Evolutionary conservation across 1,139 yeast species (phyloP).

Genomic region (Debaryomyces sp.): DNA sequence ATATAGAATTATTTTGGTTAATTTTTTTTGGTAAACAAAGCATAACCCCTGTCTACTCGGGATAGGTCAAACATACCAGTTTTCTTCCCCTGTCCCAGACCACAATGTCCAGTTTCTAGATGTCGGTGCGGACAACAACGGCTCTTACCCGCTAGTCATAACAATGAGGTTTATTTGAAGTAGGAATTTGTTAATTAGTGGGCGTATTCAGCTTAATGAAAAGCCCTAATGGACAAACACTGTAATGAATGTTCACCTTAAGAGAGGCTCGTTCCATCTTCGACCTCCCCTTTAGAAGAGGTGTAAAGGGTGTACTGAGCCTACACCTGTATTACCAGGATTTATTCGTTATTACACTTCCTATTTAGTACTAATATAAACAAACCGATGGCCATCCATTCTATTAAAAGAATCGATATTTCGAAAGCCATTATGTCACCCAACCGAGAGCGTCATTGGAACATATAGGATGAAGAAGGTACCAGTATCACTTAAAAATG

Average conservation of each 20-base stretch:
- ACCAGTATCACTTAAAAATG: background rate
- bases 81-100: background rate
- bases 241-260: background rate
- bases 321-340: slow-evolving; percentile 7
- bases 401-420: slow-evolving; percentile 1
- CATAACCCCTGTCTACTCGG: slow-evolving; percentile 3
- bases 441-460: background rate
- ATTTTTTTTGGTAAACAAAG: slow-evolving; percentile 8
- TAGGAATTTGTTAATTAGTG: background rate
- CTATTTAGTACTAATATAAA: slow-evolving; percentile 6
- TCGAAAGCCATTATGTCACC: background rate
- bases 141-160: no score
- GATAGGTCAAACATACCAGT: slow-evolving; percentile 2
- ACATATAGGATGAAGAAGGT: background rate
- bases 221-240: background rate
- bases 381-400: slow-evolving; percentile 4
- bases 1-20: slow-evolving; percentile 6
- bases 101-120: background rate
- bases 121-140: background rate
- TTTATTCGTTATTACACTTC: slow-evolving; percentile 7
- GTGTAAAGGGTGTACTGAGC: background rate
- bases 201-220: background rate
- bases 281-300: background rate
- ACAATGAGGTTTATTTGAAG: background rate
- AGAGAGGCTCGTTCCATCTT: background rate